phyloP scores from a whole-genome alignment of 805 yeast species.

The Komagataella pseudopastoris region DNA sequence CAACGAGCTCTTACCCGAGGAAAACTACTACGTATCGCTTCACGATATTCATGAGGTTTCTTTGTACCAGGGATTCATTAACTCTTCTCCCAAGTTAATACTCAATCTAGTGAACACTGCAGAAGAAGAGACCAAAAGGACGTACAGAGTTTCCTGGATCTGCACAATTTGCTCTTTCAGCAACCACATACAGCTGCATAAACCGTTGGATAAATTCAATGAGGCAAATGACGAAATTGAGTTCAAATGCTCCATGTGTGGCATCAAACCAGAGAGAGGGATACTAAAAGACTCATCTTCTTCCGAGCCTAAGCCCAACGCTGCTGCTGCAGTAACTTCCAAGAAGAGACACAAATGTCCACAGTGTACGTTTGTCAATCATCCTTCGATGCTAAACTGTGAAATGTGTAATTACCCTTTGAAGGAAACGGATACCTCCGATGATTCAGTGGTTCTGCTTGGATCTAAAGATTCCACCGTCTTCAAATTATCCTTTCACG shows the following conservation, averaged over 20 bases:
- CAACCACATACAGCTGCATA: neutral
- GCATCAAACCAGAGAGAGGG: constrained; percentile 29
- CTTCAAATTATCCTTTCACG: constrained; percentile 64
- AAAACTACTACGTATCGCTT: constrained; percentile 7
- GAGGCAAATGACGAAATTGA: constrained; percentile 19
- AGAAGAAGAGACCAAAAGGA: constrained; percentile 4
- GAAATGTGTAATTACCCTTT: constrained; percentile 75
- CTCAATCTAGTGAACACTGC: constrained; percentile 8
- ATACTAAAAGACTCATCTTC: constrained; percentile 3
- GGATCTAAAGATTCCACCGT: constrained; percentile 12
- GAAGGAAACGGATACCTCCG: neutral
- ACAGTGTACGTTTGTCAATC: constrained; percentile 57
- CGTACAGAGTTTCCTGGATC: neutral
- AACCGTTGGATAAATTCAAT: neutral
- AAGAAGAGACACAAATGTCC: constrained; percentile 29
- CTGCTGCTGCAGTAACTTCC: neutral
- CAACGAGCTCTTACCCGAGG: constrained; percentile 18
- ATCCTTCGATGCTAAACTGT: constrained; percentile 63
- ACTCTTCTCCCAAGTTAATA: constrained; percentile 68
- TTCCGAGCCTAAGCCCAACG: neutral
- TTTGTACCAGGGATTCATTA: constrained; percentile 41
- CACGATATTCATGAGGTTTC: constrained; percentile 9
- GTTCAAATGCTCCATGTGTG: constrained; percentile 41
- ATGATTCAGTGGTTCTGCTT: neutral
- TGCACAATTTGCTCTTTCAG: neutral